A percentile compares a stretch with the other conserved stretches of the same genome.
These are phyloP conservation scores for Alternaria incomplexa DNA, from an alignment of 2,329 filamentous ascomycete genomes.

Conservation along the genomic window DNA sequence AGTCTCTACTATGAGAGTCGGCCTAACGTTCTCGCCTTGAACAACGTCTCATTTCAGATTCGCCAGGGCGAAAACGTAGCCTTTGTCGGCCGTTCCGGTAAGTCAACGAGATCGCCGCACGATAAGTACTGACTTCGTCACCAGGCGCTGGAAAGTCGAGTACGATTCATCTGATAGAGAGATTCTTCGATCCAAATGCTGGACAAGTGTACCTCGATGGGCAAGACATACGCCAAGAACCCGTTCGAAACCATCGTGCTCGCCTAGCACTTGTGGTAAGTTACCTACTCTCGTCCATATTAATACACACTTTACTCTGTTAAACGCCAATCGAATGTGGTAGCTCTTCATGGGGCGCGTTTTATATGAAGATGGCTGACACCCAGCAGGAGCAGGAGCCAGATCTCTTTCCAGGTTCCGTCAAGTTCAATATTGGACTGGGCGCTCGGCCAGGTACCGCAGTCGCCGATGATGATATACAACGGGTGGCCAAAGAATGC, in stretches of 20 bases:
- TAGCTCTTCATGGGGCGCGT: neutral
- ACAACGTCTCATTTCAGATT: constrained; percentile 50
- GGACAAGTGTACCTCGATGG: constrained; percentile 52
- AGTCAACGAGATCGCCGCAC: neutral
- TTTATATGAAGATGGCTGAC: constrained; percentile 1
- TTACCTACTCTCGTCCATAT: neutral
- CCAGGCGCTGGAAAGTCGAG: constrained; percentile 53
- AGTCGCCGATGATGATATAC: constrained; percentile 34
- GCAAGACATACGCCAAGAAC: constrained; percentile 48
- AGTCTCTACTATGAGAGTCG: constrained; percentile 42
- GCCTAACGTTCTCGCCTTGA: constrained; percentile 41
- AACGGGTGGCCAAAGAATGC: constrained; percentile 49
- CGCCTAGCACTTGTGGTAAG: constrained; percentile 51
- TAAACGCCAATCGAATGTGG: neutral
- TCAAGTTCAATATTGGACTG: constrained; percentile 53
- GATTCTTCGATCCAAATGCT: constrained; percentile 52
- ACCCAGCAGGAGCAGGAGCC: constrained; percentile 48
- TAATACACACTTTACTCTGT: neutral
- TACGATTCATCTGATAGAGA: constrained; percentile 54
- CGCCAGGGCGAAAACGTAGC: constrained; percentile 47
- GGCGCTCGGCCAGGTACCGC: constrained; percentile 42
- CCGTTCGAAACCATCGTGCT: constrained; percentile 47
- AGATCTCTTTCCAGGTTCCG: constrained; percentile 53
- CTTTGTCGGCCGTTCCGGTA: constrained; percentile 52
- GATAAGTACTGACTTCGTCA: neutral